Evolutionary conservation across 352 stramenopile species (phyloP).

Genomic region (Phytophthora foliorum): DNA sequence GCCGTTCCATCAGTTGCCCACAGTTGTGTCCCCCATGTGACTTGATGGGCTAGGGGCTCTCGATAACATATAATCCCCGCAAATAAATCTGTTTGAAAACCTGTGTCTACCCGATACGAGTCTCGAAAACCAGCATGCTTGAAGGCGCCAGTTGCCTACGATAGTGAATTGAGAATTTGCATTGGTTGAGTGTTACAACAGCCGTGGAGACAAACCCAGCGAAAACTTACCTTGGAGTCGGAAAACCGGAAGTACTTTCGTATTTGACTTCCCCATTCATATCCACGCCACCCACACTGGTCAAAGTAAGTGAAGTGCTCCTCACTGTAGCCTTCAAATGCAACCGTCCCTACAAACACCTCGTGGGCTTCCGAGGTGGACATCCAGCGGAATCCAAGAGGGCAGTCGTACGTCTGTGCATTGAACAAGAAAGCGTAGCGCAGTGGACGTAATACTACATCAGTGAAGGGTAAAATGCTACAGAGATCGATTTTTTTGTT

Average conservation of each 20-base stretch:
- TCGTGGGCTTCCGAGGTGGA: constrained; percentile 72
- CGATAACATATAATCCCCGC: constrained; percentile 85
- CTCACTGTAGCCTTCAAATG: constrained; percentile 28
- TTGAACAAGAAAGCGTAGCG: background rate
- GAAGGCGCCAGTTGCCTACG: constrained; percentile 73
- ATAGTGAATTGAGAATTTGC: constrained; percentile 7
- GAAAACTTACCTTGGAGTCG: constrained; percentile 67
- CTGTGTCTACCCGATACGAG: constrained; percentile 64
- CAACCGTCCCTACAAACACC: constrained; percentile 52
- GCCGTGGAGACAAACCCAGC: background rate
- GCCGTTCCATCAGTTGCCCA: constrained; percentile 88
- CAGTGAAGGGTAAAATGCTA: background rate
- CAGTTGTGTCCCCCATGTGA: constrained; percentile 60
- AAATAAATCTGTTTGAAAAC: constrained; percentile 63
- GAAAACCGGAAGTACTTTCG: constrained; percentile 87
- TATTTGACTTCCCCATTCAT: constrained; percentile 67
- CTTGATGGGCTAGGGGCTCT: constrained; percentile 14
- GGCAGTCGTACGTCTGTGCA: constrained; percentile 86
- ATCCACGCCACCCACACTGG: constrained; percentile 89
- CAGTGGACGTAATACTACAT: background rate
- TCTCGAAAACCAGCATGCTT: constrained; percentile 88
- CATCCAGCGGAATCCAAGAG: constrained; percentile 84
- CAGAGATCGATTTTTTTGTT: background rate
- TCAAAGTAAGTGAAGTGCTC: constrained; percentile 81
- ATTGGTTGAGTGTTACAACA: background rate